Base-by-base conservation (phyloP, 129 eudicot genomes). In the Centaurea solstitialis region DNA sequence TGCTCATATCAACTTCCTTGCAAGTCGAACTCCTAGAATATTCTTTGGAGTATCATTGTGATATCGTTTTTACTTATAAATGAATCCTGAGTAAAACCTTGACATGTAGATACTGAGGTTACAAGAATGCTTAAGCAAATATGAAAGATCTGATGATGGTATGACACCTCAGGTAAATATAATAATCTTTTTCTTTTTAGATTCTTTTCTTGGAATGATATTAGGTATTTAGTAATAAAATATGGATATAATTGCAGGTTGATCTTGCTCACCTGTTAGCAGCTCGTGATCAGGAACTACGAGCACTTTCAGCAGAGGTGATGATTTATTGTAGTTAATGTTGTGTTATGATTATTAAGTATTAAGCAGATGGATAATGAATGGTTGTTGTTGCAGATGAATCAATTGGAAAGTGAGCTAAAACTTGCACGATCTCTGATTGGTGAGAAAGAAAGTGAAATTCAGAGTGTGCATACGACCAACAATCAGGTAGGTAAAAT, bases 211-310 rank as follows among this genome's bases (percentile, higher is more conserved):
- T 57, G 65, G 18, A 53, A 53, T 53, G 62, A 53, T 53, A n/a
- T 57, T 57, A 12, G n/a, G 61, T 47, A 3, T 47, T 2, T 57
- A 50, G 61, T 17, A n/a, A n/a, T 17, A 57, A 57, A 53, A 53
- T 10, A 53, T 0, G 64, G 65, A 57, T 17, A 57, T 17, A 57
- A 57, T 22, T 76, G 78, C 87, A 92, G 97, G 97, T 84, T 80
- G 97, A 92, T 85, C 94, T 92, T 62, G 97, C 97, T 38, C 92
- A 92, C 82, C 82, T 92, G n/a, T 87, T 92, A 83, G 97, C 97
- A 76, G 88, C 94, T 80, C 93, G 97, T 80, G 97, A 92, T 81
- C 97, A 92, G 75, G 97, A 92, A 84, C 75, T 92, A 37, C 89
- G 97, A 26, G 89, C 97, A 65, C 87, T 92, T 82, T 87, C 97